Conservation (phyloP, 108 stramenopile genomes). For the Skeletonema costatum region DNA sequence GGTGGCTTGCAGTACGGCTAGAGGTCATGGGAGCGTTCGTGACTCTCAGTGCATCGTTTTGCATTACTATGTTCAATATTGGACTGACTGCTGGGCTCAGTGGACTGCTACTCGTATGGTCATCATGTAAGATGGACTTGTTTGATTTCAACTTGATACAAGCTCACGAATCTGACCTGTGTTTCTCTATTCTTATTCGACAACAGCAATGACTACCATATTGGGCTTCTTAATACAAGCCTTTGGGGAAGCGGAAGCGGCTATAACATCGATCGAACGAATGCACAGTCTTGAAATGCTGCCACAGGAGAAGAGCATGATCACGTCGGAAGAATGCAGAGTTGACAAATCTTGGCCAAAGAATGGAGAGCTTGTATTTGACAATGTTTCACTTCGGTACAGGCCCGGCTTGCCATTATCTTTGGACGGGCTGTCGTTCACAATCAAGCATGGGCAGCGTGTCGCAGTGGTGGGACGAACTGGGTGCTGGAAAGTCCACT, state of each 20-base stretch:
- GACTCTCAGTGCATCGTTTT: slow-evolving; percentile 56
- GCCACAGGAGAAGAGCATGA: slow-evolving; percentile 60
- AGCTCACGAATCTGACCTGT: slow-evolving; percentile 35
- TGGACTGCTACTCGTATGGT: slow-evolving; percentile 42
- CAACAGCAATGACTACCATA: slow-evolving; percentile 73
- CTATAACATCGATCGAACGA: slow-evolving; percentile 84
- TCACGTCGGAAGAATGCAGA: slow-evolving; percentile 8
- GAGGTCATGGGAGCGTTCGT: slow-evolving; percentile 76
- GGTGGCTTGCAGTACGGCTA: slow-evolving; percentile 90
- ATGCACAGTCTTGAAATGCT: slow-evolving; percentile 68
- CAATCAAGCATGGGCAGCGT: slow-evolving; percentile 64
- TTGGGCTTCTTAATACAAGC: slow-evolving; percentile 78
- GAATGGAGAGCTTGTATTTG: slow-evolving; percentile 62
- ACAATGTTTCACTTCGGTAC: slow-evolving; percentile 74
- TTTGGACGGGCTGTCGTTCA: slow-evolving; percentile 69
- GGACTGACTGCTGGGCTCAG: slow-evolving; percentile 60
- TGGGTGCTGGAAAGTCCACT: slow-evolving; percentile 70
- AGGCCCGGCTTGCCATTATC: slow-evolving; percentile 73
- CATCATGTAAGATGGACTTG: background rate
- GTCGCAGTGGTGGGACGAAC: slow-evolving; percentile 81
- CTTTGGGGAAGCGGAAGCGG: slow-evolving; percentile 82
- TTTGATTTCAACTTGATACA: slow-evolving; percentile 12
- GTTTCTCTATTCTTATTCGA: slow-evolving; percentile 30
- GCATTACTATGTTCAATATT: slow-evolving; percentile 71
- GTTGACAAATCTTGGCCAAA: slow-evolving; percentile 62